Percentiles rank a stretch among this genome's conserved stretches.
Evolutionary conservation across 805 yeast genomes (phyloP).

Genomic region (Blastobotrys attinorum): DNA sequence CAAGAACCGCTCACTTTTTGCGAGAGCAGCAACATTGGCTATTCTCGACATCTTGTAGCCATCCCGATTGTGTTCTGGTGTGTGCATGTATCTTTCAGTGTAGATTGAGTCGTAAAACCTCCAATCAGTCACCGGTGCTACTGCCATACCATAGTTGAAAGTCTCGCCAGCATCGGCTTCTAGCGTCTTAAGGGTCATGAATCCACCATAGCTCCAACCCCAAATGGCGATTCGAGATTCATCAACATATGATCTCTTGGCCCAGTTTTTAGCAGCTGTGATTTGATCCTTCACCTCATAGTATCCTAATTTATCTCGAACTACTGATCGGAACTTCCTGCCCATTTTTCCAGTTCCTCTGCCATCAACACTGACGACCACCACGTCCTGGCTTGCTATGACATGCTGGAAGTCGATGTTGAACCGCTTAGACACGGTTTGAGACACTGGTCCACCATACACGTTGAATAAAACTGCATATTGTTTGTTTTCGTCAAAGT

Average conservation of each 20-base stretch:
- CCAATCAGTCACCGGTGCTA: slow-evolving; percentile 98
- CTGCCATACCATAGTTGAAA: slow-evolving; percentile 86
- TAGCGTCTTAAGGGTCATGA: slow-evolving; percentile 78
- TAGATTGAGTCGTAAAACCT: slow-evolving; percentile 82
- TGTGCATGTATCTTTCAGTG: slow-evolving; percentile 91
- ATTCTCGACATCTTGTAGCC: slow-evolving; percentile 60
- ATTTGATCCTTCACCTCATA: slow-evolving; percentile 85
- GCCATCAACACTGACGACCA: slow-evolving; percentile 94
- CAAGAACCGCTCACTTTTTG: slow-evolving; percentile 55
- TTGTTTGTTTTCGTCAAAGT: slow-evolving; percentile 49
- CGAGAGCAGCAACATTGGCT: slow-evolving; percentile 47
- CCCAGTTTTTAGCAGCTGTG: slow-evolving; percentile 70
- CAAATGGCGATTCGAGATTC: slow-evolving; percentile 68
- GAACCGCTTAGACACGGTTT: slow-evolving; percentile 60
- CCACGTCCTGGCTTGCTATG: slow-evolving; percentile 65
- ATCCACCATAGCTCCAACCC: slow-evolving; percentile 99
- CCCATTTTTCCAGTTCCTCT: slow-evolving; percentile 95
- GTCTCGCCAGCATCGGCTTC: slow-evolving; percentile 70
- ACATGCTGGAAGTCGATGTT: slow-evolving; percentile 62
- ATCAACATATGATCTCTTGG: slow-evolving; percentile 56
- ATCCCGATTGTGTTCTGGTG: slow-evolving; percentile 54
- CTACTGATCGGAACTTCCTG: slow-evolving; percentile 63
- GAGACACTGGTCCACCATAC: slow-evolving; percentile 96
- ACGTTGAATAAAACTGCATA: slow-evolving; percentile 87
- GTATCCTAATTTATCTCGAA: slow-evolving; percentile 73